These are phyloP conservation scores for Pseudogymnoascus sp. DNA, from an alignment of 2,329 filamentous ascomycete genomes.

Conservation along the genomic window DNA sequence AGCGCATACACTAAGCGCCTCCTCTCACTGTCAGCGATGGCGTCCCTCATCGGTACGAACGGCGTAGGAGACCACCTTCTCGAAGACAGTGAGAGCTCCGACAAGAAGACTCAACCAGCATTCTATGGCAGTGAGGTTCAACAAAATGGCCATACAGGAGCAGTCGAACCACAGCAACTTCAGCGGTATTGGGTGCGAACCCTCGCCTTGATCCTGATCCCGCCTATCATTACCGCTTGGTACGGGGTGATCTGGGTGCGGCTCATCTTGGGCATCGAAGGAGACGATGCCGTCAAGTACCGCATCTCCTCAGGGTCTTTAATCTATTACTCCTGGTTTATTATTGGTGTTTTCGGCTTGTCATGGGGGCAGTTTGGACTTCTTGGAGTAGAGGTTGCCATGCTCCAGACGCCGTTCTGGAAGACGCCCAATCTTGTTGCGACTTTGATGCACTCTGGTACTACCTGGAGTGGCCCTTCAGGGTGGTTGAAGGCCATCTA, in stretches of 20 bases:
- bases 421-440: neutral
- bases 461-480: neutral
- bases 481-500: conserved; percentile 1
- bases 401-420: conserved; percentile 6
- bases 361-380: neutral
- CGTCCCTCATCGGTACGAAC: too few relatives aligned
- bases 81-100: neutral
- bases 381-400: neutral
- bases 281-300: neutral
- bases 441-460: neutral
- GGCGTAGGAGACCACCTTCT: neutral
- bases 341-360: conserved; percentile 1
- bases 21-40: neutral
- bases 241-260: neutral
- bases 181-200: neutral
- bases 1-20: neutral
- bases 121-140: neutral
- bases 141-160: neutral
- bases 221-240: neutral
- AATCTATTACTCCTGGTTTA: conserved; percentile 10
- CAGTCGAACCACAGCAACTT: neutral
- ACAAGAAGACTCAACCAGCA: neutral
- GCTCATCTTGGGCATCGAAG: neutral
- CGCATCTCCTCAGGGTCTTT: neutral
- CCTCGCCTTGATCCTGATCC: neutral